Base-by-base conservation (phyloP, 2,329 filamentous ascomycete genomes). In the Pyrenochaeta sp. region DNA sequence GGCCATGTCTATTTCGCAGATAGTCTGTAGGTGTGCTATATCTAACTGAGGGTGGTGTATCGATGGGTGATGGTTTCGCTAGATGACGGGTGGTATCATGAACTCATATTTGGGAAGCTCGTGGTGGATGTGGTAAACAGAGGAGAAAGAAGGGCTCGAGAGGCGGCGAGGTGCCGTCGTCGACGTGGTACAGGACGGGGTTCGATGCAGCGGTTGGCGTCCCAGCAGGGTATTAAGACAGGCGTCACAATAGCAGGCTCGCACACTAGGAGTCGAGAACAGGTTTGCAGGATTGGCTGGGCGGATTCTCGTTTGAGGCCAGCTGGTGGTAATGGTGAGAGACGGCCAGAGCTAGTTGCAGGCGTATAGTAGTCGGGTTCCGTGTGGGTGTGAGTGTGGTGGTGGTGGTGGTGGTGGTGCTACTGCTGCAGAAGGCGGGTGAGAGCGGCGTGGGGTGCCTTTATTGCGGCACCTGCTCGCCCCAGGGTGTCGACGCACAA, bases 1-100 rank as follows among this genome's bases (percentile, higher is more conserved):
- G 68, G 90, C 87, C 90, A 92, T 91, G 56, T 49, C 51, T 45
- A 42, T 35, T 49, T 42, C 41, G 35, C 30, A 37, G 14, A 30
- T 31, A 47, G 21, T 31, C 41, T 29, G 41, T 41, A n/a, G 6
- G 54, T 31, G 42, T 21, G 56, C 18, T 20, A 40, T 29, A 43
- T 30, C 17, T 35, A 9, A 41, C n/a, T 32, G 37, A 39, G 37
- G 33, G 27, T 40, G 39, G 43, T 53, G 31, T 39, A 37, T 18
- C 36, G 44, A 45, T 47, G 15, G 57, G 29, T 41, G 42, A 29
- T 39, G 39, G 50, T 18, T 36, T 39, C 42, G 49, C 49, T 43
- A 32, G 40, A 18, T 20, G 39, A 42, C 43, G 27, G 49, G 23
- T 39, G 43, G 41, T 47, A 54, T 58, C 51, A 60, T 60, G 49